phyloP scores from a whole-genome alignment of 371 early-diverging fungal species.

The Actinomortierella wolfii region DNA sequence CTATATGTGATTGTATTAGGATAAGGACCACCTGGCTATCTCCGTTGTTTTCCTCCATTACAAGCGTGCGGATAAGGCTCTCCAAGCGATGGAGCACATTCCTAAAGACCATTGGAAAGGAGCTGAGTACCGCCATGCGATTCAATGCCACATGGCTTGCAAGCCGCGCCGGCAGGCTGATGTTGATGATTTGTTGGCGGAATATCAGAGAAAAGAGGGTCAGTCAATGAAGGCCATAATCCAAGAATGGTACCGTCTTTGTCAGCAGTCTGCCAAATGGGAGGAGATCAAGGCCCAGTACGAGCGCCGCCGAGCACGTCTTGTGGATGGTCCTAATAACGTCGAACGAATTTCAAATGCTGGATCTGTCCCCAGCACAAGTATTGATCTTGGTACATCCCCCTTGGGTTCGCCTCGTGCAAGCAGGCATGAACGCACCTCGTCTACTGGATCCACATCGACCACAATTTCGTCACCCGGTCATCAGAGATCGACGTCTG shows the following conservation, averaged over 20 bases:
- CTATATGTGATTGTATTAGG: no score
- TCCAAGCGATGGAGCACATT: slow-evolving; percentile 25
- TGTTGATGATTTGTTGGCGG: slow-evolving; percentile 21
- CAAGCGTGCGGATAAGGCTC: slow-evolving; percentile 28
- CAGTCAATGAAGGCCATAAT: no score
- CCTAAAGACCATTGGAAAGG: slow-evolving; percentile 13
- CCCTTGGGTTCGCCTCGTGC: slow-evolving; percentile 6
- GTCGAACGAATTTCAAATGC: slow-evolving; percentile 10
- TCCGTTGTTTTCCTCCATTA: slow-evolving; percentile 21
- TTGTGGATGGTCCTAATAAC: slow-evolving; percentile 22
- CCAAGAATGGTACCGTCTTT: no score
- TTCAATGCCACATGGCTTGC: slow-evolving; percentile 20
- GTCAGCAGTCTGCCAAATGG: slow-evolving; percentile 27
- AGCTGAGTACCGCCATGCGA: slow-evolving; percentile 20
- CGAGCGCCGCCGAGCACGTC: slow-evolving; percentile 26
- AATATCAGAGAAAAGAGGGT: background rate
- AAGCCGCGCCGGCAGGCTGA: slow-evolving; percentile 35
- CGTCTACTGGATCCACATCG: slow-evolving; percentile 24
- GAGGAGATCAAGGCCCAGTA: slow-evolving; percentile 34
- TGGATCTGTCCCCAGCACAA: no score
- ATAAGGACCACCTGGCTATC: slow-evolving; percentile 28
- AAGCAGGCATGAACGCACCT: slow-evolving; percentile 15
- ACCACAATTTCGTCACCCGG: slow-evolving; percentile 23
- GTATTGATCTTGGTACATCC: no score
- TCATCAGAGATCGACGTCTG: slow-evolving; percentile 8